Evolutionary conservation across 441 rosid genomes (phyloP), one percentile per base, ranked within the genome.

Genomic region (Lepidium campestre): DNA sequence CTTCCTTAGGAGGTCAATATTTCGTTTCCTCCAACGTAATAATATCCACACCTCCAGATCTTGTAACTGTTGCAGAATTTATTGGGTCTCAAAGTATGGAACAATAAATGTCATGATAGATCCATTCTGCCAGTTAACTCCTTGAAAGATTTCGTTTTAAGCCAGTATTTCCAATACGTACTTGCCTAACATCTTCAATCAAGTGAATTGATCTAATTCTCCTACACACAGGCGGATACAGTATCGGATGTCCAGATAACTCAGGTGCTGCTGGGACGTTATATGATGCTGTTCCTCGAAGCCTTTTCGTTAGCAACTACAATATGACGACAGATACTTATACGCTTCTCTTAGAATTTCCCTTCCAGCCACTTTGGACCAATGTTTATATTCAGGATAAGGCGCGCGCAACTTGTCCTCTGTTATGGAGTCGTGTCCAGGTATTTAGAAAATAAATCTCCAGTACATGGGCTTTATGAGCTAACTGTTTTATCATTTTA

Each of bases 401-500:
- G 79, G 98, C 97, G 4, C 89, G 96, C 78, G 99, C 99, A 50
- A 75, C 94, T 66, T 93, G 95, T 77, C 99, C 99, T 40, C 73
- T 96, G 84, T 82, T 90, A 57, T 96, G 99, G 99, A 91, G 98
- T 61, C 97, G 99, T 73, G 99, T 96, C 58, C 99, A 96, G 98
- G 99, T 92, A 75, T 19, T 53, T 42, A 22, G 59, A 20, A 54
- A 27, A 45, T 36, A 13, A 66, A 46, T 61, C 61, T 37, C 40
- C 25, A 61, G 40, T 27, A 40, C 48, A 32, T 55, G 40, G 47
- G 48, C 35, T 48, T 68, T 42, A 22, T 54, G 46, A 50, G 17
- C 60, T 25, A 44, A 59, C 22, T 45, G 39, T 67, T 67, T 40
- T 4, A 39, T 40, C 39, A 18, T 35, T 57, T 57, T 14, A 22